Evolutionary conservation across 1,284 basidiomycete genomes (phyloP), one percentile per base, ranked within the genome.

Genomic region (Cutaneotrichosporon sp.): DNA sequence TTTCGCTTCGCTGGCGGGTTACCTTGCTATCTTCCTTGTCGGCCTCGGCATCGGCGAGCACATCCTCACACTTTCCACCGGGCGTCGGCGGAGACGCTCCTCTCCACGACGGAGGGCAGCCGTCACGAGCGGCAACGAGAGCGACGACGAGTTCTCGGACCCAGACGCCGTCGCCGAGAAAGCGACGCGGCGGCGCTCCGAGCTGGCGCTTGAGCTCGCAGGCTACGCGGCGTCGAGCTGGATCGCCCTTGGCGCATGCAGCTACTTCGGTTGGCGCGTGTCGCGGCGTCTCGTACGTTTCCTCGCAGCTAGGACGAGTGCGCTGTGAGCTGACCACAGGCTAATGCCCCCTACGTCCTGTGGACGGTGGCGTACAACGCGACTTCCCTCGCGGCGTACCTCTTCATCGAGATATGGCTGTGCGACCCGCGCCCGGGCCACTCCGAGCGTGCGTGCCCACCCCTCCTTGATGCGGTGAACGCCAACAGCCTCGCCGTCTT

Each of bases 351-450:
- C 2, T 99, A 99, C 76, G 87, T 95, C 45, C 77, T 94, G 25
- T 98, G 94, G 93, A 86, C 90, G 8, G 85, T 86, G 0, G 94
- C 92, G 1, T 97, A 88, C 85, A 99, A 98, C 77, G 87, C 89
- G 0, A 84, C 87, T 2, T 94, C 95, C 80, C 81, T 98, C 22
- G 82, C 93, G 10, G 87, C 86, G 2, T 97, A 97, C 76, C 82
- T 94, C 52, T 66, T 87, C 22, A 80, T 97, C 33, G 91, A 95
- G 71, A 82, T 88, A 55, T 42, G 54, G 43, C 83, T 86, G 13
- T 14, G 79, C 80, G 10, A 81, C 80, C 18, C 69, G 75, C 24
- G 20, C 5, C 38, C 56, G 34, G 57, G 42, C 0, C 18, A 36
- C 25, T 16, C 49, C 7, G 34, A 31, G 8, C 27, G 25, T 2